Conservation (phyloP, 2,329 filamentous ascomycete species). For the Ophiostoma sp. region DNA sequence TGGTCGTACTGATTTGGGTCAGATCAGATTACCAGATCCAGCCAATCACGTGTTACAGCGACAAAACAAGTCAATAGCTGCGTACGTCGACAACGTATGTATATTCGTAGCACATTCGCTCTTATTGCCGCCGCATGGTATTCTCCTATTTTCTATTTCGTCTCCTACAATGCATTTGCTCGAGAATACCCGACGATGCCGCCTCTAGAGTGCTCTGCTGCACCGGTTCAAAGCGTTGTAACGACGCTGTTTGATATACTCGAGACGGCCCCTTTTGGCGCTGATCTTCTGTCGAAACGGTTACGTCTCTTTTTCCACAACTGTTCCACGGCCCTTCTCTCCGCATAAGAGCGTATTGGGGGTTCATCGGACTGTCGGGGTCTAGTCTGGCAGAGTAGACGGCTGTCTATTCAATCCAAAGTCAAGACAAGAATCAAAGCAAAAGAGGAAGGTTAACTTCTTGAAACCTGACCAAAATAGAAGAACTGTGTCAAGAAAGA, state of each 20-base stretch:
- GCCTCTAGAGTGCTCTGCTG: not conserved
- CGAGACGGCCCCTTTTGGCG: not conserved
- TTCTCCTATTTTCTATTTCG: conserved; percentile 6
- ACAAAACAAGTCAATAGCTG: not conserved
- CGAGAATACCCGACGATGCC: not conserved
- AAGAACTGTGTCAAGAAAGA: not conserved
- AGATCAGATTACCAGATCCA: not conserved
- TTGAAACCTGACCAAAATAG: not conserved
- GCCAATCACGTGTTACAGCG: conserved; percentile 15
- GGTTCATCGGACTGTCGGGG: not conserved
- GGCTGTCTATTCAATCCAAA: not conserved
- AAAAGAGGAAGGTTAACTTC: not conserved
- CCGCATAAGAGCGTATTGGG: not conserved
- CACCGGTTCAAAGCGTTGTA: not conserved
- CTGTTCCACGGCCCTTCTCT: not conserved
- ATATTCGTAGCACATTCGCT: not conserved
- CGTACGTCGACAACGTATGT: not conserved
- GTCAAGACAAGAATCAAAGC: not conserved
- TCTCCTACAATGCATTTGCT: not conserved
- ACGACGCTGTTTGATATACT: conserved; percentile 5
- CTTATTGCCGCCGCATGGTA: not conserved
- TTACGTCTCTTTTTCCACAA: too few relatives aligned
- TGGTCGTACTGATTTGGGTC: not conserved
- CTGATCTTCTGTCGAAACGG: conserved; percentile 7
- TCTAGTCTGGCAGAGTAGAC: not conserved